phyloP scores from a whole-genome alignment of 805 yeast species.

The Barnettozyma vustinii region DNA sequence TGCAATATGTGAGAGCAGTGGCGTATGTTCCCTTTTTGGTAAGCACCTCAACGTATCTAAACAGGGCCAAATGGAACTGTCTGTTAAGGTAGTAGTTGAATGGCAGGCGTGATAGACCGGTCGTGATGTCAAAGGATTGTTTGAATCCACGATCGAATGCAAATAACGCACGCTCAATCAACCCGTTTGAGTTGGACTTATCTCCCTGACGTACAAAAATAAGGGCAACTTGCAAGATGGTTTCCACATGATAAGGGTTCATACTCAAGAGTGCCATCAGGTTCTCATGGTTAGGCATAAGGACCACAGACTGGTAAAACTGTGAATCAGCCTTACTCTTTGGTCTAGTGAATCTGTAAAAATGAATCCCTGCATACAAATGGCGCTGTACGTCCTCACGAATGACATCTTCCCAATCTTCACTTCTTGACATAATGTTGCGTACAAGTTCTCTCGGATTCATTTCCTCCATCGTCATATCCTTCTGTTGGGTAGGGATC shows the following conservation, averaged over 20 bases:
- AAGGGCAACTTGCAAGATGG: constrained; percentile 73
- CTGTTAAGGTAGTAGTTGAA: constrained; percentile 71
- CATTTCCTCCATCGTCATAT: constrained; percentile 55
- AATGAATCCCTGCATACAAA: constrained; percentile 43
- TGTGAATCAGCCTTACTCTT: constrained; percentile 35
- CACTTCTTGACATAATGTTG: constrained; percentile 27
- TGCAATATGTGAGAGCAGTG: constrained; percentile 75
- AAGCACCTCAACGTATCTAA: constrained; percentile 63
- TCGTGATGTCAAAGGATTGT: constrained; percentile 50
- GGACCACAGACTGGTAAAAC: constrained; percentile 59
- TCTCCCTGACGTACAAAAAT: constrained; percentile 75
- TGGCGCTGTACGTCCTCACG: constrained; percentile 33
- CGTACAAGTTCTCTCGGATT: constrained; percentile 32
- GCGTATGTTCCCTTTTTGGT: constrained; percentile 72
- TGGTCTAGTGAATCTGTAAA: constrained; percentile 44
- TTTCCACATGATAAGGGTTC: constrained; percentile 71
- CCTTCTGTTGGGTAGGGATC: constrained; percentile 64
- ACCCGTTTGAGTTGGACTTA: constrained; percentile 59
- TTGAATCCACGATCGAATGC: constrained; percentile 73
- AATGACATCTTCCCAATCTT: constrained; percentile 49
- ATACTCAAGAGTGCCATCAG: constrained; percentile 49
- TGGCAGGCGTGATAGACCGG: constrained; percentile 60
- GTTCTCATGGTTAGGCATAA: constrained; percentile 77
- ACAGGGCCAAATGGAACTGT: constrained; percentile 67
- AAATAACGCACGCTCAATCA: constrained; percentile 72